Base-by-base conservation (phyloP, 345 rosid species). In the Fremontodendron californicum region DNA sequence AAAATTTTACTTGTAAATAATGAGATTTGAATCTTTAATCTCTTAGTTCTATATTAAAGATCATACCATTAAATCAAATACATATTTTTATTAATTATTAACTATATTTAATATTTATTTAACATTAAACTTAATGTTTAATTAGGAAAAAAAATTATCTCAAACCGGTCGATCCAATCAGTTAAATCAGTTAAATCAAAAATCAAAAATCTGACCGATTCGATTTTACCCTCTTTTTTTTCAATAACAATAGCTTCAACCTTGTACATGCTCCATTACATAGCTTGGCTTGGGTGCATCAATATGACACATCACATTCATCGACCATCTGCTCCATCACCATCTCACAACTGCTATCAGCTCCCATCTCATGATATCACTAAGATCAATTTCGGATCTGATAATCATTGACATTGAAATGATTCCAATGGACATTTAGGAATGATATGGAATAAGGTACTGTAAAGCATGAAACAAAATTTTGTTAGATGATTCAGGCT, bases 321-420 rank as follows among this genome's bases (percentile, higher is more conserved):
- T 71, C 19, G 29, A 65, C 45, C 25, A 39, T 65, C 13, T 64
- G 45, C 25, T 39, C 69, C 69, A 64, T 37, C 46, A 64, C 52
- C 74, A 70, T 70, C 73, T 46, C 15, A 27, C 73, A 48, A 70
- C 74, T 46, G 57, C 42, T 48, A 29, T 16, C n/a, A n/a, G n/a
- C 73, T 16, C 57, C 42, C 42, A 48, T 48, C 42, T 18, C 27
- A 31, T 48, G 25, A 48, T 70, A 49, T 18, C 45, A 49, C 43
- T 31, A 10, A 23, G 75, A 49, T 49, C 61, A 31, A 71, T 2
- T 71, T 35, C 6, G 40, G 19, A 49, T 31, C 4, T 9, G 0
- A 71, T 71, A 31, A 49, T 49, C 75, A 71, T 71, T 71, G 61
- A 9, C 27, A 19, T 49, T 49, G 27, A 45, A 45, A 45, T 45